phyloP scores from a whole-genome alignment of 1,284 basidiomycete genomes.

The Irpex rosettiformis region DNA sequence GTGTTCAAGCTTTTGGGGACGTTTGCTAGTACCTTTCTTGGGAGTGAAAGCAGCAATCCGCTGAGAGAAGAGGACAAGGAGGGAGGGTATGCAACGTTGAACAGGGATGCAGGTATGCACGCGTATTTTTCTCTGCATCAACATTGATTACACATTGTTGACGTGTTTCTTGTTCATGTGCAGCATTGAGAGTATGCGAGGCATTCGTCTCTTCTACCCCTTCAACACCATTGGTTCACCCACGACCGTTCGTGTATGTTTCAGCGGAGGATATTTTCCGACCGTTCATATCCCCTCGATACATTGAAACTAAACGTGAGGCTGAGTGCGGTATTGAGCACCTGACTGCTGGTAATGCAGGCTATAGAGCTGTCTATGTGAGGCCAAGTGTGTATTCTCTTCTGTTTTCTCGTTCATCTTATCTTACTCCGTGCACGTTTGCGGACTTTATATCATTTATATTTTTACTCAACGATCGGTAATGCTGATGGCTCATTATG shows the following conservation, averaged over 20 bases:
- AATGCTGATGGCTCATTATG: background rate
- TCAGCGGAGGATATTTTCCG: constrained; percentile 94
- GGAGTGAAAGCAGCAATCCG: constrained; percentile 52
- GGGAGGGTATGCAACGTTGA: constrained; percentile 75
- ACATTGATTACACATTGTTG: too few relatives aligned
- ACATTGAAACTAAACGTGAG: constrained; percentile 89
- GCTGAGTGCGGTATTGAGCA: constrained; percentile 72
- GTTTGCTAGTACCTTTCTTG: constrained; percentile 37
- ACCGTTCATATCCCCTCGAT: constrained; percentile 80
- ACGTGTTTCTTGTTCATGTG: constrained; percentile 1
- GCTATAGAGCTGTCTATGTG: constrained; percentile 71
- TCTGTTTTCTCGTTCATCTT: background rate
- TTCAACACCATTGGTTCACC: constrained; percentile 26
- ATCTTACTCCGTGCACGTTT: background rate
- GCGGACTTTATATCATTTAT: constrained; percentile 2
- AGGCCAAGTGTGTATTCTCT: constrained; percentile 68
- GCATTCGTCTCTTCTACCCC: constrained; percentile 55
- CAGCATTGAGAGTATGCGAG: constrained; percentile 73
- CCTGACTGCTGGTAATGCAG: constrained; percentile 38
- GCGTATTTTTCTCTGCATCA: constrained; percentile 24
- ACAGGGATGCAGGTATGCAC: constrained; percentile 80
- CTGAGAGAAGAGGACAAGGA: constrained; percentile 45
- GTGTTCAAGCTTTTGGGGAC: constrained; percentile 50
- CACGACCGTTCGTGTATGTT: constrained; percentile 85
- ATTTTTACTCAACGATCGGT: background rate